Evolutionary conservation across 2,329 filamentous ascomycete species (phyloP).

Genomic region (Byssothecium circinans): DNA sequence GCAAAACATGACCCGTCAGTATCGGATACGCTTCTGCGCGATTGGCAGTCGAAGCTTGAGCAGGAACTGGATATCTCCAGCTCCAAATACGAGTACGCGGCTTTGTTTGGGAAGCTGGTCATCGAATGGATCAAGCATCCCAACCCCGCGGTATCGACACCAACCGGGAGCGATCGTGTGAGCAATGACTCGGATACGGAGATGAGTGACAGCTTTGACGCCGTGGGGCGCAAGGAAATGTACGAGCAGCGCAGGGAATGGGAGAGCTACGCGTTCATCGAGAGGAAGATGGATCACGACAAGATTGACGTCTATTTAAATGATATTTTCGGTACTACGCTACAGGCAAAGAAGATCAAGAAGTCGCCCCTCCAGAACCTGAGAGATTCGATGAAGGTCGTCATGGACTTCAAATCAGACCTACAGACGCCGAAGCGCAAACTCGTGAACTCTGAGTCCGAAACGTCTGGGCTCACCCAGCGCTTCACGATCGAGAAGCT

Average conservation of each 20-base stretch:
- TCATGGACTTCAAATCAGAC: conserved; percentile 25
- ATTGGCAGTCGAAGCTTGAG: conserved; percentile 28
- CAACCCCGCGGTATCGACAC: conserved; percentile 6
- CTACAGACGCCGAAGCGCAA: conserved; percentile 13
- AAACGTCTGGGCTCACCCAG: conserved; percentile 11
- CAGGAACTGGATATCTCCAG: conserved; percentile 33
- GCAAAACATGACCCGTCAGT: conserved; percentile 32
- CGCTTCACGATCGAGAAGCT: conserved; percentile 49
- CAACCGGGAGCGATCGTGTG: background rate
- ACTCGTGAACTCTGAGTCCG: conserved; percentile 23
- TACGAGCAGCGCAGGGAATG: conserved; percentile 50
- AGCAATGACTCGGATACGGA: conserved; percentile 9
- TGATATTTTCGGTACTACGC: conserved; percentile 52
- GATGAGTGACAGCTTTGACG: conserved; percentile 44
- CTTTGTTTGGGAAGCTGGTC: conserved; percentile 29
- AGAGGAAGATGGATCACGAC: conserved; percentile 49
- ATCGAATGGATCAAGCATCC: conserved; percentile 37
- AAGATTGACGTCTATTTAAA: conserved; percentile 56
- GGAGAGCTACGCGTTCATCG: conserved; percentile 60
- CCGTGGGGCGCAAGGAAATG: conserved; percentile 47
- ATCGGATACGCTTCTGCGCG: conserved; percentile 19
- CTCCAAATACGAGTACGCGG: conserved; percentile 31
- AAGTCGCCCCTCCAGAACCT: conserved; percentile 45
- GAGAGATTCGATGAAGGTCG: conserved; percentile 40
- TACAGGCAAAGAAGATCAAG: conserved; percentile 44